A percentile compares a stretch with the other conserved stretches of the same genome.
Evolutionary conservation across 257 asterid species (phyloP).

Genomic region (Gentiana straminea): DNA sequence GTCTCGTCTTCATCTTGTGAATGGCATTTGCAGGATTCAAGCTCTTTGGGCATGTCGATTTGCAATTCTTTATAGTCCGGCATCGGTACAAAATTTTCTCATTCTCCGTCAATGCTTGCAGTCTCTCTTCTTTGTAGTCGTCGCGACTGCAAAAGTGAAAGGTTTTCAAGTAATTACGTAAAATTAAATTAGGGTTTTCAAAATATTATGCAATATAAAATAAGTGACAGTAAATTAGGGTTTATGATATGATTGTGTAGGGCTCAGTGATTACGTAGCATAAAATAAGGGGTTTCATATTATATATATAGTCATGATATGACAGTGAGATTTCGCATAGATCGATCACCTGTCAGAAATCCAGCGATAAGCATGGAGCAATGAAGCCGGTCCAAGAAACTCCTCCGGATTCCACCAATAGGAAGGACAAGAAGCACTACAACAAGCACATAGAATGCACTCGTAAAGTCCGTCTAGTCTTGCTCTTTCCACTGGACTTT

Average conservation of each 20-base stretch:
- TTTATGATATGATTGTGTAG: no score
- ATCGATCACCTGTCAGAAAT: slow-evolving; percentile 41
- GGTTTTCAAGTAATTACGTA: no score
- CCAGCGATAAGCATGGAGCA: slow-evolving; percentile 80
- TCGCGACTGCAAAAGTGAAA: slow-evolving; percentile 38
- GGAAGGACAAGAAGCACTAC: slow-evolving; percentile 67
- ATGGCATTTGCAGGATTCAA: slow-evolving; percentile 65
- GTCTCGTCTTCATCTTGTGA: slow-evolving; percentile 51
- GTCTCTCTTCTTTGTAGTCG: slow-evolving; percentile 48
- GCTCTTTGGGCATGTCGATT: slow-evolving; percentile 57
- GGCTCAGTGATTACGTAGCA: no score
- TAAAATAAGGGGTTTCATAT: no score
- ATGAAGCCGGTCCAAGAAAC: slow-evolving; percentile 57
- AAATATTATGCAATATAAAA: no score
- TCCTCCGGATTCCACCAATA: slow-evolving; percentile 90
- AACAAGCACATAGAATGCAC: slow-evolving; percentile 76
- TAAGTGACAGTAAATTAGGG: no score
- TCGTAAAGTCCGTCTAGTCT: slow-evolving; percentile 63
- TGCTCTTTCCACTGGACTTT: slow-evolving; percentile 40
- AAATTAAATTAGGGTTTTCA: no score
- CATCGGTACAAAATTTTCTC: slow-evolving; percentile 39
- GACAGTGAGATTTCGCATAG: background rate
- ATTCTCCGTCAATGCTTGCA: slow-evolving; percentile 49
- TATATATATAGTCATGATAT: no score
- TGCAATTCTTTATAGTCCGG: slow-evolving; percentile 61